These are phyloP conservation scores for Euphorbia tirucalli DNA, from an alignment of 345 rosid species.

Conservation along the genomic window DNA sequence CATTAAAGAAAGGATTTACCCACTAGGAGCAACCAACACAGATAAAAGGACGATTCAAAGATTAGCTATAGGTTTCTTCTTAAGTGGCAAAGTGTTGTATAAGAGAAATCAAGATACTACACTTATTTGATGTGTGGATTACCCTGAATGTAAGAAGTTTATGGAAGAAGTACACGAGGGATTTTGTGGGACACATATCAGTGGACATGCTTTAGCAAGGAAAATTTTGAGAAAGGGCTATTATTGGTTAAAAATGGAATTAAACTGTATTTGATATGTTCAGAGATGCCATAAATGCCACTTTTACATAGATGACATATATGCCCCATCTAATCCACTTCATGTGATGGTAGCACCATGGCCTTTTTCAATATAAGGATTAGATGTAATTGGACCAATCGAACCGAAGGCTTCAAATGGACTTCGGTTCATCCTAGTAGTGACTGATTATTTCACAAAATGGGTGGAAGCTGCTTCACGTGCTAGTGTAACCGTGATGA, in stretches of 20 bases:
- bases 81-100: not conserved
- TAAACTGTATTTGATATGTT: no score
- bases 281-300: not conserved
- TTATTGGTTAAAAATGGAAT: no score
- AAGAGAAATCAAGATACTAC: no score
- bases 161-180: not conserved
- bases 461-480: not conserved
- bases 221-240: no score
- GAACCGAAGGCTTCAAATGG: not conserved
- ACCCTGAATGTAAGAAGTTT: no score
- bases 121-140: no score
- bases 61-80: not conserved
- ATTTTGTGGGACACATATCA: no score
- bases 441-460: not conserved
- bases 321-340: not conserved
- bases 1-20: not conserved
- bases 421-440: not conserved
- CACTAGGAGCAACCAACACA: not conserved
- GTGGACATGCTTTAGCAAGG: no score
- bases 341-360: not conserved
- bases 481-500: not conserved
- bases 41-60: not conserved
- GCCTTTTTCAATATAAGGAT: not conserved
- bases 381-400: not conserved
- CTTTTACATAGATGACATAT: not conserved